Percentiles rank a stretch among this genome's conserved stretches.
Conservation (phyloP, 129 eudicot species). For the Flaveria sonorensis region DNA sequence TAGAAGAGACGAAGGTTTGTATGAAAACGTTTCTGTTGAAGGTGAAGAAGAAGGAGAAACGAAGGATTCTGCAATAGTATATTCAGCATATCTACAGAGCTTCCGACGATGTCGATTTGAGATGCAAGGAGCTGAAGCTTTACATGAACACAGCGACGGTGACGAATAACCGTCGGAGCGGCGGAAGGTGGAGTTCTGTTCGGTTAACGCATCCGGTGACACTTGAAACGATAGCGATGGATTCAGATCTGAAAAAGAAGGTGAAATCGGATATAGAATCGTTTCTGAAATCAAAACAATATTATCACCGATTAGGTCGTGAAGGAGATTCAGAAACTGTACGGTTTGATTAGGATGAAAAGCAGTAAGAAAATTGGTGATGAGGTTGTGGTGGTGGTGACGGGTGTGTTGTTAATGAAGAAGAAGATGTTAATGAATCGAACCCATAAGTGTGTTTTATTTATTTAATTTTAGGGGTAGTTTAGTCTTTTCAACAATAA, state of each 20-base stretch:
- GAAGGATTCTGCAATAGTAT: constrained; percentile 59
- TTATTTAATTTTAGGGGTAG: no score
- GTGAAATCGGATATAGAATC: constrained; percentile 60
- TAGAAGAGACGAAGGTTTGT: constrained; percentile 1
- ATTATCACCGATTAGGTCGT: constrained; percentile 82
- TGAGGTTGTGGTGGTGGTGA: no score
- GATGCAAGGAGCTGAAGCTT: constrained; percentile 51
- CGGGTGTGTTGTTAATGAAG: no score
- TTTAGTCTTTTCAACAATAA: no score
- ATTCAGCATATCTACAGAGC: constrained; percentile 68
- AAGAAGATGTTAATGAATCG: no score
- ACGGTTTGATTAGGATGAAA: constrained; percentile 42
- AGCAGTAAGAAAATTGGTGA: constrained; percentile 49
- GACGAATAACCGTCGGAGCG: not conserved
- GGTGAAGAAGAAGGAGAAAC: constrained; percentile 61
- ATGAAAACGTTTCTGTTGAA: constrained; percentile 43
- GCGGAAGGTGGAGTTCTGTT: constrained; percentile 62
- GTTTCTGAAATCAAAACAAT: constrained; percentile 67
- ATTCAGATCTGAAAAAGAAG: constrained; percentile 61
- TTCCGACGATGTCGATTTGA: constrained; percentile 57
- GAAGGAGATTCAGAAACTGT: constrained; percentile 56
- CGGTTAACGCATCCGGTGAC: constrained; percentile 73
- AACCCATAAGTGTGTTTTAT: no score
- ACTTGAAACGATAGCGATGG: constrained; percentile 69
- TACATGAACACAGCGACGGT: constrained; percentile 32